Evolutionary conservation across 345 rosid species (phyloP).

Genomic region (Dovyalis caffra): DNA sequence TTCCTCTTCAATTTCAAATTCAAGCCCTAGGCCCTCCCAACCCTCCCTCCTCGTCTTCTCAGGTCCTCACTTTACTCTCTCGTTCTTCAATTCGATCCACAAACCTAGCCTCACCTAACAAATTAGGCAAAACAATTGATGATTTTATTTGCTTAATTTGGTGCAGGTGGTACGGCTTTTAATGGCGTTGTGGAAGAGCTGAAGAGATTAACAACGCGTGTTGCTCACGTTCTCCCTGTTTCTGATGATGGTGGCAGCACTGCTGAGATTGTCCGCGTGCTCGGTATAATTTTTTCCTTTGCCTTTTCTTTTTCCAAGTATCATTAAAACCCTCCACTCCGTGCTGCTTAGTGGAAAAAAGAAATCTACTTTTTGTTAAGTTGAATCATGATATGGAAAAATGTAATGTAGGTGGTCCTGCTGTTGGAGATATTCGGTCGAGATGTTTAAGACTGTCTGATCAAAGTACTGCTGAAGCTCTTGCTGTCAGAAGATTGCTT

Average conservation of each 20-base stretch:
- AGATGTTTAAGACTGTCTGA: constrained; percentile 91
- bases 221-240: constrained; percentile 91
- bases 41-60: constrained; percentile 94
- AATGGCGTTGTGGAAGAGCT: constrained; percentile 93
- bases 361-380: no score
- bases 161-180: constrained; percentile 86
- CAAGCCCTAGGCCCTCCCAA: constrained; percentile 38
- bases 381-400: no score
- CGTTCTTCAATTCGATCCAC: not conserved
- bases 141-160: no score
- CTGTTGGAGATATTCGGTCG: constrained; percentile 93
- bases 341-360: no score
- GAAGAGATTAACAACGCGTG: constrained; percentile 74
- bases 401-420: constrained; percentile 71
- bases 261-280: constrained; percentile 96
- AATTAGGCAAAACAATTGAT: no score
- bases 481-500: constrained; percentile 79
- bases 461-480: constrained; percentile 84
- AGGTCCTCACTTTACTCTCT: constrained; percentile 30
- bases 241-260: constrained; percentile 98
- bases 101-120: no score
- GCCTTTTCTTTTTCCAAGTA: not conserved
- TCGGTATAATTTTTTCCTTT: constrained; percentile 61
- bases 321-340: not conserved
- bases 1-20: constrained; percentile 26